Conservation (phyloP, 768 basidiomycete species). For the Boletus sp. region DNA sequence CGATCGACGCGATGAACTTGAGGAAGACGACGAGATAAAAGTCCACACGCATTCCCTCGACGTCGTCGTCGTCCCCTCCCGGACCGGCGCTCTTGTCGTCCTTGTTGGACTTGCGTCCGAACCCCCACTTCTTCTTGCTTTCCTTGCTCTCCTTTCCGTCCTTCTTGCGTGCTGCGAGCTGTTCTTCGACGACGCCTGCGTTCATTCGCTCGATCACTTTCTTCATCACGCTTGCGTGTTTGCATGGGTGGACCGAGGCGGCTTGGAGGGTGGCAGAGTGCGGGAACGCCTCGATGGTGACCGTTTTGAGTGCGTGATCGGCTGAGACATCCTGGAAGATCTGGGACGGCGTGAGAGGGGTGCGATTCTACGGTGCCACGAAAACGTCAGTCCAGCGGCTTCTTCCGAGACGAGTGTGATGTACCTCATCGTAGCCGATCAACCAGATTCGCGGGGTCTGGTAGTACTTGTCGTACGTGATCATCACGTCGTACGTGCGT, state of each 20-base stretch:
- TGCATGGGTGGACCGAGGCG: slow-evolving; percentile 97
- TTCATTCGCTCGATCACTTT: slow-evolving; percentile 99
- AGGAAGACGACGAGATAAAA: slow-evolving; percentile 98
- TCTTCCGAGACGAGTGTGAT: slow-evolving; percentile 11
- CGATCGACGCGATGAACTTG: slow-evolving; percentile 98
- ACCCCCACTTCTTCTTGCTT: slow-evolving; percentile 79
- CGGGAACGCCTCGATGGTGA: slow-evolving; percentile 98
- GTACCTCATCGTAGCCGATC: slow-evolving; percentile 93
- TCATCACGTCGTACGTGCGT: slow-evolving; percentile 98
- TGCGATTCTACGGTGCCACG: slow-evolving; percentile 63
- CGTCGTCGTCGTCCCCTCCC: slow-evolving; percentile 46
- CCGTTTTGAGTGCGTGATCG: slow-evolving; percentile 97
- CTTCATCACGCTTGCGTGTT: slow-evolving; percentile 99
- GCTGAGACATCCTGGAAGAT: slow-evolving; percentile 97
- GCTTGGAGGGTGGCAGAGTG: slow-evolving; percentile 81
- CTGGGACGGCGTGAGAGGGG: slow-evolving; percentile 80
- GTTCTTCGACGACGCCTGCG: slow-evolving; percentile 76
- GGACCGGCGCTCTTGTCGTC: slow-evolving; percentile 40
- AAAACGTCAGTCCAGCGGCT: neutral
- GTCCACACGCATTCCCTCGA: slow-evolving; percentile 94
- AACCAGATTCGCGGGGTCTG: slow-evolving; percentile 98
- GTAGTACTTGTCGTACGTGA: slow-evolving; percentile 99
- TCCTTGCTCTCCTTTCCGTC: slow-evolving; percentile 48
- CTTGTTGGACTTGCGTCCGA: slow-evolving; percentile 67
- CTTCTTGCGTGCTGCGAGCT: slow-evolving; percentile 62